Conservation (phyloP, 2,329 filamentous ascomycete species). For the Elsinoe australis region DNA sequence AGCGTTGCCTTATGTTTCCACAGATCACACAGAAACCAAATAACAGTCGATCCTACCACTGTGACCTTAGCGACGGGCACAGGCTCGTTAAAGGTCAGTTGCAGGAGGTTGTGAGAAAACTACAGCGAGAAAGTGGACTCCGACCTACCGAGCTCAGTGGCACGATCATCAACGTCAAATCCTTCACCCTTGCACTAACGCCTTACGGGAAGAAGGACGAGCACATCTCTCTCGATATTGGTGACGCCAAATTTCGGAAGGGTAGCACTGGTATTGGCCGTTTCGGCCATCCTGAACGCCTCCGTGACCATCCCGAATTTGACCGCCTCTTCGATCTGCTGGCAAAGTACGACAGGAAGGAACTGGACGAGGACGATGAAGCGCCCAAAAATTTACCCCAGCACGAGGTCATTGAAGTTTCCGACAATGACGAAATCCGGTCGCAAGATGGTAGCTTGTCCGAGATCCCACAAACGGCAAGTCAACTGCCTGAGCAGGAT, state of each 20-base stretch:
- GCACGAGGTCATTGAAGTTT: not conserved
- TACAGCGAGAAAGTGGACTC: not conserved
- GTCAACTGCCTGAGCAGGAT: not conserved
- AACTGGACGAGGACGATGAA: not conserved
- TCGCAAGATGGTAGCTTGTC: not conserved
- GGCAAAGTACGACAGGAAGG: not conserved
- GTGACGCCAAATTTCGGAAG: slow-evolving; percentile 2
- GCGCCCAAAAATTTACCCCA: not conserved
- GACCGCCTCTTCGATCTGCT: not conserved
- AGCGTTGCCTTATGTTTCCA: no score
- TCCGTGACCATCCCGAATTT: not conserved
- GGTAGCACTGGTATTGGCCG: not conserved
- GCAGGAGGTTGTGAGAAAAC: not conserved
- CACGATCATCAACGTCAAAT: not conserved
- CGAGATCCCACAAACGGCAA: not conserved
- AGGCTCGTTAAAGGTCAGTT: not conserved
- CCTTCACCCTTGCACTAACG: not conserved
- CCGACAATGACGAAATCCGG: not conserved
- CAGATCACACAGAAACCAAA: no score
- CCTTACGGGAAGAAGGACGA: not conserved
- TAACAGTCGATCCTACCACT: not conserved
- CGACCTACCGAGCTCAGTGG: not conserved
- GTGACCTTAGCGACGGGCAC: slow-evolving; percentile 6
- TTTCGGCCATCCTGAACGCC: not conserved
- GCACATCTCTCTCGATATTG: not conserved